A percentile compares a stretch with the other conserved stretches of the same genome.
Conservation (phyloP, 2,329 filamentous ascomycete genomes). For the Simplicillium sp. region DNA sequence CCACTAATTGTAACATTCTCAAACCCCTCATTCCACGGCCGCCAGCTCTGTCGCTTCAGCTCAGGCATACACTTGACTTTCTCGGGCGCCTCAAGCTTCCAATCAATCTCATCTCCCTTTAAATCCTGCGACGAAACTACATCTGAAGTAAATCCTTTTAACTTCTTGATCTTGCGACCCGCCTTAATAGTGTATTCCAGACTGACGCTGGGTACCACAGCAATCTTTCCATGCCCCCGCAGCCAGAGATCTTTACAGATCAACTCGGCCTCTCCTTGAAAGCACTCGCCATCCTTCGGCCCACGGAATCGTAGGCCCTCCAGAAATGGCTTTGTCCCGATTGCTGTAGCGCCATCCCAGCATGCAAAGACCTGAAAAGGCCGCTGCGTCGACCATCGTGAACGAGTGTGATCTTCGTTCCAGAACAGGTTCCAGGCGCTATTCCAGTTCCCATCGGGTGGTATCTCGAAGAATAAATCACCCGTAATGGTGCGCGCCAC, state of each 20-base stretch:
- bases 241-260: slow-evolving; percentile 50
- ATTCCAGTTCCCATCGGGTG: slow-evolving; percentile 37
- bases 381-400: slow-evolving; percentile 20
- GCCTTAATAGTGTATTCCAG: slow-evolving; percentile 41
- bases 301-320: slow-evolving; percentile 34
- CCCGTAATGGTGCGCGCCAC: slow-evolving; percentile 41
- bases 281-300: slow-evolving; percentile 21
- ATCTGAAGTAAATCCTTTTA: slow-evolving; percentile 37
- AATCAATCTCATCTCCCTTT: slow-evolving; percentile 26
- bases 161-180: slow-evolving; percentile 33
- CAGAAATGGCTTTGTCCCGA: slow-evolving; percentile 37
- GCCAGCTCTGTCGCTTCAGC: slow-evolving; percentile 30
- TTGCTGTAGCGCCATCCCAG: slow-evolving; percentile 47
- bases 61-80: slow-evolving; percentile 37
- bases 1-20: background rate
- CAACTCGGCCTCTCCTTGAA: slow-evolving; percentile 43
- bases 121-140: slow-evolving; percentile 19
- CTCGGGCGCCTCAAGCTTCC: slow-evolving; percentile 31
- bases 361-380: slow-evolving; percentile 53
- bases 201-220: slow-evolving; percentile 45
- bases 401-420: slow-evolving; percentile 28
- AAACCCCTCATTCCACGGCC: slow-evolving; percentile 27
- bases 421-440: slow-evolving; percentile 42
- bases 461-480: slow-evolving; percentile 45
- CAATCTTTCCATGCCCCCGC: slow-evolving; percentile 38